phyloP scores from a whole-genome alignment of 352 stramenopile genomes.

The Pythium diclinum region DNA sequence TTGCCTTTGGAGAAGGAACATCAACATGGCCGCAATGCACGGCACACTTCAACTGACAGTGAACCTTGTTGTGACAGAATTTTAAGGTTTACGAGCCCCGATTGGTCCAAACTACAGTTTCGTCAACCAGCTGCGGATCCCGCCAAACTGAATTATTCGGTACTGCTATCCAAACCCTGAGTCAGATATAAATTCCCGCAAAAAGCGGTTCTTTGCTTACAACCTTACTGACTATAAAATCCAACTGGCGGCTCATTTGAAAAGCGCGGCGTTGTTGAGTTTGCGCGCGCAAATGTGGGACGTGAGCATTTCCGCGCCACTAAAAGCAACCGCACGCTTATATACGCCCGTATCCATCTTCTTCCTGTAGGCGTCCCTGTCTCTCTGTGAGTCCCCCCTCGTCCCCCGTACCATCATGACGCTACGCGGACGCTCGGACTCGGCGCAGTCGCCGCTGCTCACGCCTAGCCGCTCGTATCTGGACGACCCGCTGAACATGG shows the following conservation, averaged over 20 bases:
- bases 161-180: background rate
- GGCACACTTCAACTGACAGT: too few species aligned
- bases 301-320: slow-evolving; percentile 7
- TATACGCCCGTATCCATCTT: background rate
- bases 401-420: slow-evolving; percentile 16
- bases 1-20: too few species aligned
- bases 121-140: background rate
- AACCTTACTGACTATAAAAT: background rate
- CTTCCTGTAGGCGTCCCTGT: background rate
- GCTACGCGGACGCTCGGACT: slow-evolving; percentile 3
- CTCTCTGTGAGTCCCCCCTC: background rate
- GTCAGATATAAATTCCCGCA: slow-evolving; percentile 6
- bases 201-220: background rate
- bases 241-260: slow-evolving; percentile 15
- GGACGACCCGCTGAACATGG: slow-evolving; percentile 6
- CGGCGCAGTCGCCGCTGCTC: slow-evolving; percentile 12
- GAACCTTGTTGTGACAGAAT: too few species aligned
- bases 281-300: slow-evolving; percentile 21
- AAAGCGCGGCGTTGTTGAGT: slow-evolving; percentile 16
- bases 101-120: too few species aligned
- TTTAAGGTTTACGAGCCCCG: too few species aligned
- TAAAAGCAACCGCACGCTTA: background rate
- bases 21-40: too few species aligned
- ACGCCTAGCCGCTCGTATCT: slow-evolving; percentile 8
- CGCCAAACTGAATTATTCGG: too few species aligned